Evolutionary conservation across 1,284 basidiomycete species (phyloP), one percentile per base, ranked within the genome.

Genomic region (Apiotrichum mycotoxinovorans): DNA sequence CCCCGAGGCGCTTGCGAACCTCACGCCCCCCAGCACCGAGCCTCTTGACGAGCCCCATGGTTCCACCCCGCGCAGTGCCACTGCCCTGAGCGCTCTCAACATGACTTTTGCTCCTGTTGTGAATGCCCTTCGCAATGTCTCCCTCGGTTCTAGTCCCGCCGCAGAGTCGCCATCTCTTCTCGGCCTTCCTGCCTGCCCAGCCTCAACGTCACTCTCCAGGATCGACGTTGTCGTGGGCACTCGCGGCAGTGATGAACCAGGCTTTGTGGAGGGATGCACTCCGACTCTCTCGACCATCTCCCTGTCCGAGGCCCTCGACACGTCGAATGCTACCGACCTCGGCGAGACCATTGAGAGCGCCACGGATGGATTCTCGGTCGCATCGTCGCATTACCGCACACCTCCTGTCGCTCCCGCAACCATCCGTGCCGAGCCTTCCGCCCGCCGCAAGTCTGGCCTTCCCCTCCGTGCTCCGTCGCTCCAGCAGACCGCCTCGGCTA

Each of bases 231-330:
- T 69, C 27, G 65, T 69, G 4, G 64, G 46, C n/a, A 60, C 67
- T 1, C 55, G 43, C 40, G 56, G 25, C 17, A 20, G 9, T 15
- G 57, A 63, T 3, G 50, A 60, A 30, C 53, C 57, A 18, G 26
- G 54, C 49, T 54, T 62, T 34, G 35, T 26, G 25, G 66, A 66
- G n/a, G 68, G 67, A 15, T 66, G 61, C 22, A 73, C 74, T 8
- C 71, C 72, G 0, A 73, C 70, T 0, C 57, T 75, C 18, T 75
- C 74, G 25, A 72, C 74, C 44, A 52, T 71, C 23, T 74, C 72
- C 2, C 60, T 73, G 41, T 74, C 74, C 8, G 73, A 75, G 40
- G 66, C 61, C 10, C 50, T 68, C 23, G 73, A 74, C 44, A 70
- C 70, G 0, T 61, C 67, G 3, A 64, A 63, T 14, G 56, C 62